phyloP scores from a whole-genome alignment of 2,329 filamentous ascomycete genomes.

The Sporothrix humicola region DNA sequence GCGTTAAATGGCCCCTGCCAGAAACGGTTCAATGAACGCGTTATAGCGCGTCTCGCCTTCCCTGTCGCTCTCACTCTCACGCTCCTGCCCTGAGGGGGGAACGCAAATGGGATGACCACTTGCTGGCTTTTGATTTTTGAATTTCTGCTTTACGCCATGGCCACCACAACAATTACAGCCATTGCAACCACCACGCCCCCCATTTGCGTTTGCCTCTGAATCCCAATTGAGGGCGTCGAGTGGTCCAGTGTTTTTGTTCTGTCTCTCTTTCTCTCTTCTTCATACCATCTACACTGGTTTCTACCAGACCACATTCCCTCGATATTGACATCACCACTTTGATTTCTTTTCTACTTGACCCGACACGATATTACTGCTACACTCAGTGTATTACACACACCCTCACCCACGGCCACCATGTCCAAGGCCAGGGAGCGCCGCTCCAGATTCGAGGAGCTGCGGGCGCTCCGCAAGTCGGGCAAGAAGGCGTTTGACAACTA shows the following conservation, averaged over 20 bases:
- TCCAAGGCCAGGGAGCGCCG: constrained; percentile 50
- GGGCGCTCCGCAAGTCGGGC: constrained; percentile 81
- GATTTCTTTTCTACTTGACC: not conserved
- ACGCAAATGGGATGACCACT: constrained; percentile 9
- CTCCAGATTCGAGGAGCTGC: constrained; percentile 75
- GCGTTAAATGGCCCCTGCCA: constrained; percentile 27
- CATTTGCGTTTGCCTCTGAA: not conserved
- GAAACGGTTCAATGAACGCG: constrained; percentile 24
- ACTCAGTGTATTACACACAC: not conserved
- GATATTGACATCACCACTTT: constrained; percentile 5
- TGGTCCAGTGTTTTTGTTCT: constrained; percentile 1
- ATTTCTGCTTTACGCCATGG: not conserved
- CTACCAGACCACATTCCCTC: not conserved
- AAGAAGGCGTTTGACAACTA: constrained; percentile 91
- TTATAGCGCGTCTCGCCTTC: constrained; percentile 25
- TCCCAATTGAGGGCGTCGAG: constrained; percentile 21
- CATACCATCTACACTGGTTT: not conserved
- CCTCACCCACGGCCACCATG: constrained; percentile 36
- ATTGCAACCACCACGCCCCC: not conserved
- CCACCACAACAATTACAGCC: constrained; percentile 2
- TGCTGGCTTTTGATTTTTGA: no score
- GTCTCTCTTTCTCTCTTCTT: not conserved
- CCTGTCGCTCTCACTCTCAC: not conserved
- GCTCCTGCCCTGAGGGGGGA: not conserved
- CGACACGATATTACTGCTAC: no score